Evolutionary conservation across 352 stramenopile species (phyloP), one percentile per base, ranked within the genome.

Genomic region (Thraustochytrium sp.): DNA sequence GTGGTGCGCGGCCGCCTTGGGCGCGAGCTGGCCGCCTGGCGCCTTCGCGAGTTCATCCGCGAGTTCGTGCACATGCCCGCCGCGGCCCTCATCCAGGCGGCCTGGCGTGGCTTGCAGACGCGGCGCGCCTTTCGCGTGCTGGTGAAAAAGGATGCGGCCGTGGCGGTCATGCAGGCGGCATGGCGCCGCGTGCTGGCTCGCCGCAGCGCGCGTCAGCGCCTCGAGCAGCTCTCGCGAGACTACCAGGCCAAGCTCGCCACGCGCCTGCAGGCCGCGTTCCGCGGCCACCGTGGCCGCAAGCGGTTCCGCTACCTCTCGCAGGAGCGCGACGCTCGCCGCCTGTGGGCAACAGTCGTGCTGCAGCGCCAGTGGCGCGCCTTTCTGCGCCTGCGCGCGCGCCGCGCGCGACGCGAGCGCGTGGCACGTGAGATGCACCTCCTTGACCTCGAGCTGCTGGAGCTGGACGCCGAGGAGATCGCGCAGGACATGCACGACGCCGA

Each of bases 171-270:
- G 42, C 65, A 77, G 65, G n/a, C n/a, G 13, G 42, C 65, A 31
- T 77, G 65, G 65, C 40, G 65, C 11, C 8, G 9, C 34, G 65
- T 77, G 13, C n/a, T 77, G 2, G 65, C 65, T 13, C 42, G 65
- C 8, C 65, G 65, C 46, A 77, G 64, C 18, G 65, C 65, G 40
- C 42, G 65, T 2, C 26, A 77, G 26, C 16, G 26, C 18, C 46
- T 77, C 40, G 49, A 77, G 1, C 18, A 44, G 29, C 21, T 77
- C 18, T 23, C 65, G 13, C 42, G 46, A 75, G 65, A 23, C 13
- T 77, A 77, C 46, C 21, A 55, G 42, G 36, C 42, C 40, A 77
- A 77, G 31, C 65, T 77, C 8, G 65, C 65, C 18, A 77, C 65
- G 37, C 42, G 65, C 26, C 65, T 77, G 21, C 65, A 77, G 49